Percentiles rank a stretch among this genome's conserved stretches.
Evolutionary conservation across 139 green algal species (phyloP).

Genomic region (Microglena sp.): DNA sequence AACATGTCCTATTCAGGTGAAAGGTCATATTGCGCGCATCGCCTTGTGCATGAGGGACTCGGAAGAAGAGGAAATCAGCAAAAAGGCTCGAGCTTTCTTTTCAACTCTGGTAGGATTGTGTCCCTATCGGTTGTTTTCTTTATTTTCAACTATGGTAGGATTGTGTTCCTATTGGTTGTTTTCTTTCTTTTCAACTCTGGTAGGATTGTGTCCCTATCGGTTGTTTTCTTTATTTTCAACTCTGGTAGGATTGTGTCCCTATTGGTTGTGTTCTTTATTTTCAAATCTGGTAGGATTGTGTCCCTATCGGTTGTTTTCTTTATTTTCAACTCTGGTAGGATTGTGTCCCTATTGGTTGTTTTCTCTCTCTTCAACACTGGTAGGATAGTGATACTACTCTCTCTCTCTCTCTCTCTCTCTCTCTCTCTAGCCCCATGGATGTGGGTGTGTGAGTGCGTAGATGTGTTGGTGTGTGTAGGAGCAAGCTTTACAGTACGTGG

Average conservation of each 20-base stretch:
- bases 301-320: no score
- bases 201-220: not conserved
- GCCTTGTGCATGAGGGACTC: slow-evolving; percentile 57
- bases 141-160: not conserved
- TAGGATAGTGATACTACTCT: no score
- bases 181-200: not conserved
- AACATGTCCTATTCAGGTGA: slow-evolving; percentile 72
- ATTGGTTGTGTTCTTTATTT: not conserved
- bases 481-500: no score
- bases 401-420: no score
- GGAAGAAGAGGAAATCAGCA: slow-evolving; percentile 4
- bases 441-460: no score
- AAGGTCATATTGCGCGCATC: slow-evolving; percentile 78
- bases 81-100: slow-evolving; percentile 1
- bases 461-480: no score
- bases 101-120: slow-evolving; percentile 4
- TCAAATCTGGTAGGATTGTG: no score
- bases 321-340: no score
- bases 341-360: no score
- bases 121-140: not conserved
- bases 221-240: not conserved
- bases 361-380: no score
- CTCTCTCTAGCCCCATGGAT: no score
- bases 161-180: not conserved
- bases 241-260: not conserved